Conservation (phyloP, 1,284 basidiomycete genomes). For the Coniferiporia weirii region DNA sequence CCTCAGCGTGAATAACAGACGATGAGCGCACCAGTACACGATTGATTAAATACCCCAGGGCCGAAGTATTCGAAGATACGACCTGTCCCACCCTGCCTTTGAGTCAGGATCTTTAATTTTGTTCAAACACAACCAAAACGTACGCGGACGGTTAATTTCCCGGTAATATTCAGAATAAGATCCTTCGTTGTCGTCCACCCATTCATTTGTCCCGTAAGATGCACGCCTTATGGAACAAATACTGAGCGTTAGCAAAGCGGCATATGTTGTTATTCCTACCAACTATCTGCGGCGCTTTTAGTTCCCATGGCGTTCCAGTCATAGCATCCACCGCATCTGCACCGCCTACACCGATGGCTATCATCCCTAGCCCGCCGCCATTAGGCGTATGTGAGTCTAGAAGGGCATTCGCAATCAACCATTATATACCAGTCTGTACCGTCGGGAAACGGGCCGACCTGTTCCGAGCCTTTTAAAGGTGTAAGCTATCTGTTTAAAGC, state of each 20-base stretch:
- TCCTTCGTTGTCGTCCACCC: constrained; percentile 98
- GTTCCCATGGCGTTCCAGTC: constrained; percentile 97
- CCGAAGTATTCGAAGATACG: constrained; percentile 97
- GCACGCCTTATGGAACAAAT: constrained; percentile 50
- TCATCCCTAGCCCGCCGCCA: constrained; percentile 94
- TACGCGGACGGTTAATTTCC: constrained; percentile 90
- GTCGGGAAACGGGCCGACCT: constrained; percentile 35
- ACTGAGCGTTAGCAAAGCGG: not conserved
- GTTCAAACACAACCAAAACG: constrained; percentile 26
- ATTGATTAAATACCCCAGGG: constrained; percentile 85
- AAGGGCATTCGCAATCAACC: constrained; percentile 24
- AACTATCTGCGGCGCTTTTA: constrained; percentile 89
- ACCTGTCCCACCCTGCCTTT: constrained; percentile 83
- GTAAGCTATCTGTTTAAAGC: constrained; percentile 9
- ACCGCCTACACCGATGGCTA: constrained; percentile 98
- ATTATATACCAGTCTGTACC: not conserved
- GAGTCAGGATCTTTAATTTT: not conserved
- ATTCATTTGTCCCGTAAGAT: constrained; percentile 82
- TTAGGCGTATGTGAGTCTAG: constrained; percentile 98
- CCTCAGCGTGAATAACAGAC: not conserved
- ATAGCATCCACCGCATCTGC: constrained; percentile 99
- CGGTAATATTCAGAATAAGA: constrained; percentile 91
- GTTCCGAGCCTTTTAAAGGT: constrained; percentile 59
- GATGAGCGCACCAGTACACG: constrained; percentile 72
- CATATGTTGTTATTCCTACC: constrained; percentile 43